Base-by-base conservation (phyloP, 2,329 filamentous ascomycete genomes). In the Botrytis fragariae region DNA sequence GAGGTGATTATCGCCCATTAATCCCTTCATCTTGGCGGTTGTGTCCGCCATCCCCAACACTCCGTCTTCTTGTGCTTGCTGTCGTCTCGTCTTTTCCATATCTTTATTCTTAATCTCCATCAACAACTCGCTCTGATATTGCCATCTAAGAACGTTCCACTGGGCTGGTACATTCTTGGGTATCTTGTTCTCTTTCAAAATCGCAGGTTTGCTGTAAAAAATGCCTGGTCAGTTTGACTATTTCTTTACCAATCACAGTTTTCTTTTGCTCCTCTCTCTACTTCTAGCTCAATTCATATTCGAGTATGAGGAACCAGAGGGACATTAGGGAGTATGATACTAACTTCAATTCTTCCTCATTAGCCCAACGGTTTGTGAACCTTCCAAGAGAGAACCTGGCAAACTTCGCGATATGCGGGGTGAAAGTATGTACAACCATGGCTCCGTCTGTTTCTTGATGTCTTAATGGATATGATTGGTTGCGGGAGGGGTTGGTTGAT, bases 301-400 rank as follows among this genome's bases (percentile, higher is more conserved):
- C 48, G 51, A 25, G 29, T 18, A 39, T 45, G 35, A 39, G 25
- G 42, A 35, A 22, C 35, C 39, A 44, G 6, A 22, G 8, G 37
- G n/a, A 14, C 32, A 44, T 14, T 42, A 39, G 20, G 32, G 44
- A 32, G 39, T 45, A 35, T 29, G 18, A 20, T 12, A 54, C 70
- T 51, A 32, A 72, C 70, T 72, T 72, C 37, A 72, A 57, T 44
- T 72, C 70, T 64, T 72, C 70, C 70, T 72, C 70, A 18, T 48
- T 65, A 7, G 70, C 70, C 70, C 70, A 72, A 18, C 45, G 60
- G 29, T 72, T 72, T 48, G 70, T 72, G 61, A 72, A 67, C 42
- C 70, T 67, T 2, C 70, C 70, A 39, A 72, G 45, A 16, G 61
- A 65, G 22, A 72, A 72, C 29, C 70, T 42, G 16, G 62, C 48